Conservation (phyloP, 345 rosid genomes). For the Boechera stricta region DNA sequence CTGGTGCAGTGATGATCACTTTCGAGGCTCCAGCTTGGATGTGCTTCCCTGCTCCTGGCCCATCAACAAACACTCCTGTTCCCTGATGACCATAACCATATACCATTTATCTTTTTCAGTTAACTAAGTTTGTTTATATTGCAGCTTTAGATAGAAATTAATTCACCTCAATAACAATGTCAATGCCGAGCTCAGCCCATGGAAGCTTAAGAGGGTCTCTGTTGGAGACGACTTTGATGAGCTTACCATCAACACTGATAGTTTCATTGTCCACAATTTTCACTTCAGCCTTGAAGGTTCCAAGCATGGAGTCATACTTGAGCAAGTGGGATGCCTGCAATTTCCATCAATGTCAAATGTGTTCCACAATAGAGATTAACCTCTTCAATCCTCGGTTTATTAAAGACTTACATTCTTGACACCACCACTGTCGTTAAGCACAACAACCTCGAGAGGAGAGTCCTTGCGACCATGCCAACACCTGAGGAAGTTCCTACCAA, state of each 20-base stretch:
- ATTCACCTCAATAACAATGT: slow-evolving; percentile 92
- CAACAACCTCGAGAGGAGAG: slow-evolving; percentile 92
- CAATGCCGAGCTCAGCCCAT: slow-evolving; percentile 97
- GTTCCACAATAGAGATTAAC: slow-evolving; percentile 12
- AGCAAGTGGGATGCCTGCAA: slow-evolving; percentile 93
- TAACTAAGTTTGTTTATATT: neutral
- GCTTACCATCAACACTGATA: slow-evolving; percentile 92
- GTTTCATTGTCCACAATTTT: slow-evolving; percentile 77
- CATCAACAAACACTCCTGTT: slow-evolving; percentile 99
- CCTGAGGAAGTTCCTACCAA: slow-evolving; percentile 96
- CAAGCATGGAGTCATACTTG: slow-evolving; percentile 94
- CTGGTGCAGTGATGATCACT: slow-evolving; percentile 97
- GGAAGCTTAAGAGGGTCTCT: slow-evolving; percentile 99
- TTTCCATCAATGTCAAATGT: slow-evolving; percentile 19
- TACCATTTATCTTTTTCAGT: neutral
- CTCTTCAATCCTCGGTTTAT: neutral
- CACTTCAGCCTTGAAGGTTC: slow-evolving; percentile 94
- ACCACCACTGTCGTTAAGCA: slow-evolving; percentile 98
- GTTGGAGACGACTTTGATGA: slow-evolving; percentile 81
- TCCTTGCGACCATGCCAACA: slow-evolving; percentile 98
- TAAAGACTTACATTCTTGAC: slow-evolving; percentile 78
- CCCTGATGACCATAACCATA: slow-evolving; percentile 53
- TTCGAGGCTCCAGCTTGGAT: slow-evolving; percentile 98
- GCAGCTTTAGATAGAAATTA: slow-evolving; percentile 3
- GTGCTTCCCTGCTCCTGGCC: slow-evolving; percentile 98